Evolutionary conservation across 2,329 filamentous ascomycete species (phyloP).

Genomic region (Epichloe aotearoae): DNA sequence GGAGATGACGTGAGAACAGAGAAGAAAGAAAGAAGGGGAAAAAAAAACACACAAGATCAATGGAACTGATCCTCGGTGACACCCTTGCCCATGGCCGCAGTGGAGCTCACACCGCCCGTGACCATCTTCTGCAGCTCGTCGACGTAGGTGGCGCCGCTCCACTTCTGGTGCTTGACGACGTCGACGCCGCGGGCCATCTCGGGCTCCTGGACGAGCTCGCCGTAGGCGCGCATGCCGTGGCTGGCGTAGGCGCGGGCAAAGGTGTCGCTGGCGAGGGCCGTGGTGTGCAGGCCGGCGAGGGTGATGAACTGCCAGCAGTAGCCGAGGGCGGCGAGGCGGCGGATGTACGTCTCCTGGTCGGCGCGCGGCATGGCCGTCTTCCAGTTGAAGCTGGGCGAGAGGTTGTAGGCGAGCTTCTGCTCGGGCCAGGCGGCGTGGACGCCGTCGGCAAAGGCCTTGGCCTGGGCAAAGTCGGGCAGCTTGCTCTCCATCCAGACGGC

Average conservation of each 20-base stretch:
- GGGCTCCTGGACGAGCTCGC: constrained; percentile 93
- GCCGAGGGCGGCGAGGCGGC: constrained; percentile 69
- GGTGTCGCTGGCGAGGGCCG: constrained; percentile 77
- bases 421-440: constrained; percentile 93
- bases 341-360: constrained; percentile 96
- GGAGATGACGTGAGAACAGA: too few species aligned
- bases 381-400: constrained; percentile 99
- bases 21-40: too few species aligned
- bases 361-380: constrained; percentile 84
- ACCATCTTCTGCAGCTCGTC: constrained; percentile 97
- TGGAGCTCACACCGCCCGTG: constrained; percentile 79
- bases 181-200: constrained; percentile 87
- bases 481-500: constrained; percentile 99
- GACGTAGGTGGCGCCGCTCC: constrained; percentile 88
- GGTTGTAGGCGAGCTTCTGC: constrained; percentile 98
- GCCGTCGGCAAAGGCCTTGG: constrained; percentile 82
- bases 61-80: constrained; percentile 95
- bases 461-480: constrained; percentile 81
- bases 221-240: constrained; percentile 89
- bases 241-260: constrained; percentile 74
- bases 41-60: constrained; percentile 3
- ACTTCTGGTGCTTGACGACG: constrained; percentile 98
- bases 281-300: constrained; percentile 91
- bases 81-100: constrained; percentile 91
- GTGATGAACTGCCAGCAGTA: constrained; percentile 99